Conservation (phyloP, 345 rosid species). For the Eucalyptus sp. region DNA sequence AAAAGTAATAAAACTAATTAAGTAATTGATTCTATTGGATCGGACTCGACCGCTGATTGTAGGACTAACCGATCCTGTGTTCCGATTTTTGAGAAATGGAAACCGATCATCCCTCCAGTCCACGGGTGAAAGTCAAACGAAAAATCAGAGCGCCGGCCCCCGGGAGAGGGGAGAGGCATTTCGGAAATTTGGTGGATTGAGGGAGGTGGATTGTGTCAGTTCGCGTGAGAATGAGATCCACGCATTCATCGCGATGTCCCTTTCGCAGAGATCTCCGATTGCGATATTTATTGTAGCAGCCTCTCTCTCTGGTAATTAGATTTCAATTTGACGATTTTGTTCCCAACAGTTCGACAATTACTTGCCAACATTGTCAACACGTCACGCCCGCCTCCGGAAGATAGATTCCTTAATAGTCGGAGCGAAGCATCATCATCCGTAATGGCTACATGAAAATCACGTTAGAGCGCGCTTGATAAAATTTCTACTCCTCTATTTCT, state of each 20-base stretch:
- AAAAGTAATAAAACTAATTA: too few relatives aligned
- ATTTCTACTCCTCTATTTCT: too few relatives aligned
- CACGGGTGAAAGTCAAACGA: too few relatives aligned
- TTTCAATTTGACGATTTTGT: not conserved
- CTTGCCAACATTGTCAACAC: not conserved
- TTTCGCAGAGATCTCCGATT: conserved; percentile 51
- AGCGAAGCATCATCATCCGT: not conserved
- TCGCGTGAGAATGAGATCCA: conserved; percentile 37
- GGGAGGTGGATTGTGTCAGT: not conserved
- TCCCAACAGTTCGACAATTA: not conserved
- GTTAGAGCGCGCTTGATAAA: not conserved
- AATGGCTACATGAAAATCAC: not conserved
- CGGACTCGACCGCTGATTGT: rapidly evolving
- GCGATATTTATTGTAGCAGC: conserved; percentile 4
- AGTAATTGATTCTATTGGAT: too few relatives aligned
- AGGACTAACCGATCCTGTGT: too few relatives aligned
- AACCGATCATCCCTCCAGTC: too few relatives aligned
- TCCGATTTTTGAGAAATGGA: too few relatives aligned
- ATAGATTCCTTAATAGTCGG: not conserved
- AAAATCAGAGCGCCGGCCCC: too few relatives aligned
- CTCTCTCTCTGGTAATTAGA: not conserved
- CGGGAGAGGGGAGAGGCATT: not conserved
- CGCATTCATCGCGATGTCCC: conserved; percentile 34
- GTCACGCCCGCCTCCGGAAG: not conserved
- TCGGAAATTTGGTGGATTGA: not conserved